Base-by-base conservation (phyloP, 805 yeast species). In the Spathaspora sp. region DNA sequence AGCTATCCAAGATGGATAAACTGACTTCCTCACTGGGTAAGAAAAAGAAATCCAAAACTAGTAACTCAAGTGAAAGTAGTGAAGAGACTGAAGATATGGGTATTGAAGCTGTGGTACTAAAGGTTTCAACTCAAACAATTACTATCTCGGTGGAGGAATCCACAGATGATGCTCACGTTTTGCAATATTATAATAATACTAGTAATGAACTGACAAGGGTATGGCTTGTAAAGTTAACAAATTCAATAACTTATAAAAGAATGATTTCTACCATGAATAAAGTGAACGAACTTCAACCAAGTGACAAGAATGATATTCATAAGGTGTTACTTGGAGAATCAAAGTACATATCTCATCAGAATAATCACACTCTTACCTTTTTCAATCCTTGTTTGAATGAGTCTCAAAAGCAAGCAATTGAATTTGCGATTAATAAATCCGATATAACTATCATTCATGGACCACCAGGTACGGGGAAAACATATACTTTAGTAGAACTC, bases 391-490 rank as follows among this genome's bases (percentile, higher is more conserved):
- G 65, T 1, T 66, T 89, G 29, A 90, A 90, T 59, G 71, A 68
- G 0, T 86, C 97, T 0, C 99, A 93, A 62, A 76, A 75, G 46
- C 63, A 73, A 2, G 97, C 98, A 0, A 83, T 92, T 8, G 66
- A 72, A 11, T 87, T 87, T 66, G 78, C 96, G 1, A 48, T 90
- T 14, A 65, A 69, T 50, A 59, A 59, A 2, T 79, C 82, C n/a
- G 83, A 84, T 2, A 64, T 87, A 66, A 76, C 65, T 42, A 78
- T 87, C 8, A 78, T 87, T 6, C 93, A 87, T 61, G 93, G 93
- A 0, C 93, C 93, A 0, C 92, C 92, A 0, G 93, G 93, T 3
- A 86, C 93, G 0, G 93, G 93, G 10, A 81, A 83, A 53, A 93
- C 98, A 0, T 86, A 85, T 55, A 92, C 97, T 0, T 60, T 93